Conservation (phyloP, 768 basidiomycete species). For the Pulveroboletus frians region DNA sequence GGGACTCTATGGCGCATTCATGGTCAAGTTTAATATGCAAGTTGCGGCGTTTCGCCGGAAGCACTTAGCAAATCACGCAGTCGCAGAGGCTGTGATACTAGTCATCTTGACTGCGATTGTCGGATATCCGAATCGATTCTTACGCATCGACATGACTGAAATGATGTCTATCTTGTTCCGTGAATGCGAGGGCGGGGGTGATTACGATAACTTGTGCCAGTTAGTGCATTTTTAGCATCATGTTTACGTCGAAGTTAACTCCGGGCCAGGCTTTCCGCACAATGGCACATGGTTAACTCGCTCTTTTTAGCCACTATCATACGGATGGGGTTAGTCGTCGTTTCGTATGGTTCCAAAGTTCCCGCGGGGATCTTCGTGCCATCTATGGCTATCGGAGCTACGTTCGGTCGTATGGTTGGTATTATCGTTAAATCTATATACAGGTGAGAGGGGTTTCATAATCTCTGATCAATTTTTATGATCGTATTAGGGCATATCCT, state of each 20-base stretch:
- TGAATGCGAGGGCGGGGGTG: constrained; percentile 91
- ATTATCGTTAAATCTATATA: constrained; percentile 94
- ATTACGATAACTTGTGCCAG: constrained; percentile 94
- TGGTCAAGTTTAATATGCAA: constrained; percentile 95
- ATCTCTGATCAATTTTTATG: neutral
- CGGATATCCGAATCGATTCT: constrained; percentile 90
- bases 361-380: constrained; percentile 98
- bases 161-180: constrained; percentile 92
- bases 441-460: constrained; percentile 43
- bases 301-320: constrained; percentile 88
- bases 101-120: constrained; percentile 87
- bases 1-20: constrained; percentile 96
- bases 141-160: constrained; percentile 97
- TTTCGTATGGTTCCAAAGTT: constrained; percentile 95
- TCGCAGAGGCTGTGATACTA: constrained; percentile 84
- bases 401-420: constrained; percentile 95
- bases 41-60: constrained; percentile 93
- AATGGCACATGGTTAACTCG: constrained; percentile 95
- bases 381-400: constrained; percentile 97
- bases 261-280: constrained; percentile 63
- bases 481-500: constrained; percentile 61
- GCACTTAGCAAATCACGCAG: constrained; percentile 74
- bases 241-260: constrained; percentile 4
- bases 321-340: constrained; percentile 77
- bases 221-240: constrained; percentile 38